These are phyloP conservation scores for Symbiodinium natans DNA, from an alignment of 73 alveolate genomes.

Conservation along the genomic window DNA sequence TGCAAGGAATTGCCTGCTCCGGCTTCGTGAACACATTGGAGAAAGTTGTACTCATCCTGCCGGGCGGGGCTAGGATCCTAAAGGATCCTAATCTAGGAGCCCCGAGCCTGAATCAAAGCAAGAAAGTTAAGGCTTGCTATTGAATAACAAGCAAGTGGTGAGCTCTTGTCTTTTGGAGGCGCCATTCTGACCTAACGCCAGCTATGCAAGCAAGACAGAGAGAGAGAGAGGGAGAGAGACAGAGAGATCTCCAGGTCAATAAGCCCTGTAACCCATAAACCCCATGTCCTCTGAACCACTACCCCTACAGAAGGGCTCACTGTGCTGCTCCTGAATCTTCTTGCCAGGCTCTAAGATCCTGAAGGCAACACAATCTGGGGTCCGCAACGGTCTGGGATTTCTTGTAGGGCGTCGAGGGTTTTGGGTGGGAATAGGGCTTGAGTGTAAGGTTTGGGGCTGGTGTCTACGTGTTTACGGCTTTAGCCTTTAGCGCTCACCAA, in stretches of 20 bases:
- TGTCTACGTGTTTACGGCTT: background rate
- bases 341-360: conserved; percentile 49
- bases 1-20: background rate
- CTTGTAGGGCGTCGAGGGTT: background rate
- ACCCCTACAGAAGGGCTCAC: background rate
- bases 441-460: background rate
- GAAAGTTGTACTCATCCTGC: conserved; percentile 74
- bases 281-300: background rate
- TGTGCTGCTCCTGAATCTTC: background rate
- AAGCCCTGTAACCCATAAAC: too few relatives aligned
- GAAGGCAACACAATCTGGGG: background rate
- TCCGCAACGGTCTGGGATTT: background rate
- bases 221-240: too few relatives aligned
- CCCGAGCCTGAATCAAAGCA: background rate
- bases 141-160: background rate
- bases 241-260: too few relatives aligned
- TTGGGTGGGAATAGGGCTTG: too few relatives aligned
- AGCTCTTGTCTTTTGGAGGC: background rate
- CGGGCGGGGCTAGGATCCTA: background rate
- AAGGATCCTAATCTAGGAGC: background rate
- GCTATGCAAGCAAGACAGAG: too few relatives aligned
- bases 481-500: background rate
- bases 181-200: background rate
- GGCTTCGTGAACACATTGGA: conserved; percentile 55
- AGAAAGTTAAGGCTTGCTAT: background rate